These are phyloP conservation scores for Euphorbia peplus DNA, from an alignment of 345 rosid genomes.

Conservation along the genomic window DNA sequence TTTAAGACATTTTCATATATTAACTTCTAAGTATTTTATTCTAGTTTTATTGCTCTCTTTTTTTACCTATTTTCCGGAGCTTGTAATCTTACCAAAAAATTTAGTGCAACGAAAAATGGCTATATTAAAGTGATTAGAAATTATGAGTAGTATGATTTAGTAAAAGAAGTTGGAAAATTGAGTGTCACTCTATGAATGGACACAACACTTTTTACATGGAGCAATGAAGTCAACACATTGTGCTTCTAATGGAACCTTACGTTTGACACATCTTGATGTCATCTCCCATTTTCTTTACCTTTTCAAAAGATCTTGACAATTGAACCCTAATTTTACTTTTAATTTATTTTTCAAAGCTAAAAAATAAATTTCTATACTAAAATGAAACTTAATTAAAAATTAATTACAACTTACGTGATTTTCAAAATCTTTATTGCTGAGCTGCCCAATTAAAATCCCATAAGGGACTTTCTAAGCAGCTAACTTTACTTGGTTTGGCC, in stretches of 20 bases:
- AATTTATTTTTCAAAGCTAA: not conserved
- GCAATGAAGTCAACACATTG: not conserved
- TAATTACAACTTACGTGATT: not conserved
- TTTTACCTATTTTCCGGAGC: no score
- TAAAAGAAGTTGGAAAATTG: no score
- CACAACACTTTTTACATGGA: not conserved
- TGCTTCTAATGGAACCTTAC: not conserved
- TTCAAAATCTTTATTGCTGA: conserved; percentile 7
- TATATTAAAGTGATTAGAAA: no score
- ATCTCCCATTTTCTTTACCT: not conserved
- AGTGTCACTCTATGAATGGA: no score
- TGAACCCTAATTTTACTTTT: not conserved
- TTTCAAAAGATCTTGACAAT: not conserved
- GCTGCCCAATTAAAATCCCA: conserved; percentile 8
- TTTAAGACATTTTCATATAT: no score
- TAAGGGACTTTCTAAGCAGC: conserved; percentile 8
- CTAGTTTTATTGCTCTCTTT: no score
- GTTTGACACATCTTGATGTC: conserved; percentile 5
- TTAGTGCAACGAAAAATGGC: no score
- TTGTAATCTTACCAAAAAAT: no score
- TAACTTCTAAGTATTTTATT: no score
- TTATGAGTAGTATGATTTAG: no score
- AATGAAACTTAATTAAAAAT: not conserved
- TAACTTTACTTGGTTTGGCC: not conserved
- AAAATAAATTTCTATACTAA: not conserved